These are phyloP conservation scores for Calcarisporium arbuscula DNA, from an alignment of 2,329 filamentous ascomycete genomes.

Conservation along the genomic window DNA sequence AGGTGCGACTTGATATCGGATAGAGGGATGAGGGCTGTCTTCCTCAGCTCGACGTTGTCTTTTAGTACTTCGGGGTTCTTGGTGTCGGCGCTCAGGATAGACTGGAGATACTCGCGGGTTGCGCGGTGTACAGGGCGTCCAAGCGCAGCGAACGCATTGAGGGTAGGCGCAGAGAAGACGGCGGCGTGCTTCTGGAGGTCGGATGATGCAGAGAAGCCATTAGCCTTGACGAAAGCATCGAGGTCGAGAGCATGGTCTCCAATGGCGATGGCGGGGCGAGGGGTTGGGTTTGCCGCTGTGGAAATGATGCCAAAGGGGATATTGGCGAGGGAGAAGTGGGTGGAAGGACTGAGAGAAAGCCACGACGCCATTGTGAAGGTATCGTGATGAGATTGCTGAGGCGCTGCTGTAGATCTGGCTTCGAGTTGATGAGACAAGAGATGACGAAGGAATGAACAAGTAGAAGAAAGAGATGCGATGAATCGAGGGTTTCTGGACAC, in stretches of 20 bases:
- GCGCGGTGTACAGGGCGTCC: constrained; percentile 64
- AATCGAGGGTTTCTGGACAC: no score
- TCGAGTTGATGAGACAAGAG: no score
- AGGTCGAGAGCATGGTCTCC: constrained; percentile 68
- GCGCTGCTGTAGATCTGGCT: no score
- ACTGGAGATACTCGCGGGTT: constrained; percentile 63
- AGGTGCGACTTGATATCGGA: constrained; percentile 58
- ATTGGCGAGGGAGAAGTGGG: constrained; percentile 71
- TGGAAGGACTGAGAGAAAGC: no score
- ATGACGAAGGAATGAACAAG: no score
- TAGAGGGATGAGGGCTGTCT: constrained; percentile 20
- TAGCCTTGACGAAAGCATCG: constrained; percentile 22
- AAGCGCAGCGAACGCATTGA: constrained; percentile 37
- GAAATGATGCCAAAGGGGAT: constrained; percentile 81
- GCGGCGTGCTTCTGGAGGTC: constrained; percentile 18
- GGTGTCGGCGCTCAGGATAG: constrained; percentile 51
- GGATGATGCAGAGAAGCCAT: constrained; percentile 22
- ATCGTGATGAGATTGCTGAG: no score
- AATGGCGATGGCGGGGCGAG: constrained; percentile 64
- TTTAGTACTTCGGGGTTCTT: constrained; percentile 25
- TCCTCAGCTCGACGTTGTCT: constrained; percentile 26
- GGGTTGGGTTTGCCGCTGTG: constrained; percentile 47
- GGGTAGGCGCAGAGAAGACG: constrained; percentile 20
- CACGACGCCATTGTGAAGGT: no score
- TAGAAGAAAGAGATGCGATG: no score